Base-by-base conservation (phyloP, 805 yeast species). In the Saturnispora diversa region DNA sequence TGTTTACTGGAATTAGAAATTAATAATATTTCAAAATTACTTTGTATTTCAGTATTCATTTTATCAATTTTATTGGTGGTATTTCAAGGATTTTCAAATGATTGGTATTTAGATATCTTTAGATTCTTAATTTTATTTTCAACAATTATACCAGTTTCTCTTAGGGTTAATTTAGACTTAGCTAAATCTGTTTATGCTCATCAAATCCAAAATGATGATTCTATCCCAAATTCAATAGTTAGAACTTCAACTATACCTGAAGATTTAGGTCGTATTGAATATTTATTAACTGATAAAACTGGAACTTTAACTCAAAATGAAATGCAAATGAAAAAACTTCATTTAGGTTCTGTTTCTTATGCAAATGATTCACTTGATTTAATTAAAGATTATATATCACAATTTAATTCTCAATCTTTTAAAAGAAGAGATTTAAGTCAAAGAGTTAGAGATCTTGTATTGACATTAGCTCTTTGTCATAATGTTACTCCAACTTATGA, bases 301-400 rank as follows among this genome's bases (percentile, higher is more conserved):
- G 99, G 99, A 28, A 92, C 99, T 1, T 70, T 92, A 49, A 92
- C 99, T 4, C 97, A 90, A 59, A 92, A 92, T 58, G 98, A 94
- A 56, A 92, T 92, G 99, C 95, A 86, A 54, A 66, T 92, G 72
- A 86, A 85, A 51, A 90, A 88, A 58, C 67, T 92, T 32, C 97
- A 94, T 58, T 65, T 94, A 25, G 99, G 98, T 5, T 72, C 90
- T 0, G 94, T 90, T 11, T 83, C 96, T 10, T 92, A 87, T 55
- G 86, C 94, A 7, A 84, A 84, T 25, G 97, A 92, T 52, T 77
- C 95, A 1, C 73, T 92, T 76, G 97, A 90, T 58, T 77, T 88
- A 31, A 95, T 92, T 2, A 63, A 75, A 2, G 84, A 78, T 34
- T 82, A 77, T 54, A 74, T 90, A 13, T 35, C 49, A 10, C 48